phyloP scores from a whole-genome alignment of 108 stramenopile species.

The Ochromonas danica region DNA sequence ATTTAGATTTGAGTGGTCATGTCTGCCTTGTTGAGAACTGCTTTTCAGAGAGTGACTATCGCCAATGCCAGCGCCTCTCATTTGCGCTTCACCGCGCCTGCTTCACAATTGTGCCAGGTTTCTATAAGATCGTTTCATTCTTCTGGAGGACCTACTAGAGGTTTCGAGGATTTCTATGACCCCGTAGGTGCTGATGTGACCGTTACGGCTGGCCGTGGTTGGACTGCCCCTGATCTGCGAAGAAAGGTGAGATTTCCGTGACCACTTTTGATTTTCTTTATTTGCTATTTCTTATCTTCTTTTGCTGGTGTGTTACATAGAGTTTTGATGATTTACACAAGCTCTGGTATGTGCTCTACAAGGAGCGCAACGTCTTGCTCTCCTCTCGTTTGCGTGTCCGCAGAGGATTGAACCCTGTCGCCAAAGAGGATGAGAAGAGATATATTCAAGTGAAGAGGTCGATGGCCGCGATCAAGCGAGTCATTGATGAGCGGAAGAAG shows the following conservation, averaged over 20 bases:
- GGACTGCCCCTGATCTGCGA: conserved; percentile 56
- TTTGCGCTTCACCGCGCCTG: too few relatives aligned
- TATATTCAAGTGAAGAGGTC: conserved; percentile 46
- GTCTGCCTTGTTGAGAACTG: too few relatives aligned
- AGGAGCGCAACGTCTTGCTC: conserved; percentile 82
- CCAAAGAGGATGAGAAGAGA: not conserved
- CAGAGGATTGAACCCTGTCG: conserved; percentile 62
- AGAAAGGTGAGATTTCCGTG: conserved; percentile 40
- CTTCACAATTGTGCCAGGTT: not conserved
- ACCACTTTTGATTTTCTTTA: not conserved
- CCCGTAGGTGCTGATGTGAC: conserved; percentile 30
- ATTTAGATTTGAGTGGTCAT: too few relatives aligned
- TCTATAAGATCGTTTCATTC: not conserved
- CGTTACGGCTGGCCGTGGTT: conserved; percentile 43
- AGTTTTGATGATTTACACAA: conserved; percentile 82
- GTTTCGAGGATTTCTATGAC: conserved; percentile 51
- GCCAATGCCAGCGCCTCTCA: too few relatives aligned
- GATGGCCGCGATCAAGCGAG: conserved; percentile 48
- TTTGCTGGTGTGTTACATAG: conserved; percentile 37
- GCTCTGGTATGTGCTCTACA: conserved; percentile 84
- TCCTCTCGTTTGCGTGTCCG: conserved; percentile 65
- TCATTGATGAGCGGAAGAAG: conserved; percentile 46
- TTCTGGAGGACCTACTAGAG: conserved; percentile 42
- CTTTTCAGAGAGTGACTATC: too few relatives aligned
- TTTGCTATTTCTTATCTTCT: not conserved